Conservation (phyloP, 1,284 basidiomycete species). For the Xerocomus amazonicus region DNA sequence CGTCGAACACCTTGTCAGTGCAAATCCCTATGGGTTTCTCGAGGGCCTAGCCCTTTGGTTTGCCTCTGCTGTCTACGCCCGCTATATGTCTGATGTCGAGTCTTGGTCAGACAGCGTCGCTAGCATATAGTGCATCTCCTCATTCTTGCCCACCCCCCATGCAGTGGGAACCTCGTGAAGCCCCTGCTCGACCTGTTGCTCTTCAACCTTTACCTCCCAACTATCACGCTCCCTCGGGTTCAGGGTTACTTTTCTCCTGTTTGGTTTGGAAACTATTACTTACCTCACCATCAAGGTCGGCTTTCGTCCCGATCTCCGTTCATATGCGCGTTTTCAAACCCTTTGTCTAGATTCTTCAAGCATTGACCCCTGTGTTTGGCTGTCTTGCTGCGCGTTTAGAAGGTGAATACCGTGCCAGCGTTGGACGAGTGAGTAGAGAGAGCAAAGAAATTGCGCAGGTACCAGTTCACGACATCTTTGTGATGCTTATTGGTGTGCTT, state of each 20-base stretch:
- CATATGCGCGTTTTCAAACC: not conserved
- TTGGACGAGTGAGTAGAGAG: too few relatives aligned
- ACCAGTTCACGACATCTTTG: not conserved
- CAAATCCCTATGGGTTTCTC: slow-evolving; percentile 82
- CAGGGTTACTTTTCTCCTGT: slow-evolving; percentile 76
- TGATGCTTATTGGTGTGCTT: not conserved
- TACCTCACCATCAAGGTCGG: slow-evolving; percentile 65
- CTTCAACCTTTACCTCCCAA: slow-evolving; percentile 93
- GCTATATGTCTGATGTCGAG: not conserved
- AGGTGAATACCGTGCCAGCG: slow-evolving; percentile 89
- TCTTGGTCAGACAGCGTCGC: slow-evolving; percentile 85
- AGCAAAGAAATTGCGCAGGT: slow-evolving; percentile 88
- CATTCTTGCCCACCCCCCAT: not conserved
- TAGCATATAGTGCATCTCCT: slow-evolving; percentile 81
- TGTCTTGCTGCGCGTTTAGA: slow-evolving; percentile 82
- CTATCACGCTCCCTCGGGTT: slow-evolving; percentile 83
- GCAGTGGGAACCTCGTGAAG: slow-evolving; percentile 68
- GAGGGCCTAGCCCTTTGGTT: slow-evolving; percentile 89
- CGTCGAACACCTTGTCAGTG: slow-evolving; percentile 86
- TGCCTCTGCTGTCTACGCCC: slow-evolving; percentile 70
- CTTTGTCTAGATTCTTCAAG: slow-evolving; percentile 61
- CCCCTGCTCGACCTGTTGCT: slow-evolving; percentile 89
- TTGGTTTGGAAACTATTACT: slow-evolving; percentile 83
- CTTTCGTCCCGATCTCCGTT: not conserved
- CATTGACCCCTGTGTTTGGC: slow-evolving; percentile 93